Percentiles rank a stretch among this genome's conserved stretches.
These are phyloP conservation scores for Tricholomella constricta DNA, from an alignment of 768 basidiomycete species.

Conservation along the genomic window DNA sequence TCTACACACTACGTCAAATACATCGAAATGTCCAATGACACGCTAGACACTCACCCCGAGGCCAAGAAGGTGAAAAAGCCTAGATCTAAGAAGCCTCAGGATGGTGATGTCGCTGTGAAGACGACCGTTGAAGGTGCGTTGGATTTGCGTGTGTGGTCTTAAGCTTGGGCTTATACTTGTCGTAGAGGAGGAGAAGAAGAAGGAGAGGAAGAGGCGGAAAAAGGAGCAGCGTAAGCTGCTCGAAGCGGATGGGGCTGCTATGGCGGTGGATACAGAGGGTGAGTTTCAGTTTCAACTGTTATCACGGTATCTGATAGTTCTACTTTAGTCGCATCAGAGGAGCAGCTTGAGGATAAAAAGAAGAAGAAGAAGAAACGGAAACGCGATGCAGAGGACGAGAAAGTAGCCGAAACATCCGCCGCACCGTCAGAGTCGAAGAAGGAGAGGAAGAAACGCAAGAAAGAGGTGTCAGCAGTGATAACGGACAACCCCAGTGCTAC, in stretches of 20 bases:
- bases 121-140: slow-evolving; percentile 3
- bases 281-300: slow-evolving; percentile 4
- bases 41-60: slow-evolving; percentile 11
- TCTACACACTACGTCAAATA: background rate
- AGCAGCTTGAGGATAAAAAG: slow-evolving; percentile 22
- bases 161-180: slow-evolving; percentile 5
- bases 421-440: slow-evolving; percentile 36
- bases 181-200: slow-evolving; percentile 24
- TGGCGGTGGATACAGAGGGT: slow-evolving; percentile 22
- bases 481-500: slow-evolving; percentile 18
- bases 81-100: slow-evolving; percentile 21
- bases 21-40: slow-evolving; percentile 31
- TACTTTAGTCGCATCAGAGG: background rate
- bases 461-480: slow-evolving; percentile 29
- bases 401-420: slow-evolving; percentile 3
- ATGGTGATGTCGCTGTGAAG: background rate
- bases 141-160: background rate
- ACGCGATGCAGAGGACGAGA: slow-evolving; percentile 32
- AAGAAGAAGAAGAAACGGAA: slow-evolving; percentile 46
- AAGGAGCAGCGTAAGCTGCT: slow-evolving; percentile 21
- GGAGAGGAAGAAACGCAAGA: slow-evolving; percentile 45
- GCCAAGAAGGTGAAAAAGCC: slow-evolving; percentile 26
- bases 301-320: background rate
- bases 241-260: slow-evolving; percentile 12
- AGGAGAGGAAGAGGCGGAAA: slow-evolving; percentile 25